phyloP scores from a whole-genome alignment of 352 stramenopile species.

The Phytophthora pseudosyringae region DNA sequence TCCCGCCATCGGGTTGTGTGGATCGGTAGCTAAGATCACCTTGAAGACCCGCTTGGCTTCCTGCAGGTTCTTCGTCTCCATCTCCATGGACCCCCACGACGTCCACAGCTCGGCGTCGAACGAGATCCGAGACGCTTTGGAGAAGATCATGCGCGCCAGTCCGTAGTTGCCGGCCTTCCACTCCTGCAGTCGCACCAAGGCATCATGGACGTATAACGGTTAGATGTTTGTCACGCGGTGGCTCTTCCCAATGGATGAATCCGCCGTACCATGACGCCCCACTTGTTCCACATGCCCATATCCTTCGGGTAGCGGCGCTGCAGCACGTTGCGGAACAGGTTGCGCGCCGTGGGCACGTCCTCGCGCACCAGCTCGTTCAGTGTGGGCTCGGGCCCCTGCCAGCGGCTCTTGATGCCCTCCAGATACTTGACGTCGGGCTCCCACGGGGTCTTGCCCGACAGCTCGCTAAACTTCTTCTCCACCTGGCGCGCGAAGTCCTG shows the following conservation, averaged over 20 bases:
- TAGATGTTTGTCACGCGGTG: background rate
- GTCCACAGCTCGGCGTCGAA: constrained; percentile 82
- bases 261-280: constrained; percentile 72
- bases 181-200: constrained; percentile 40
- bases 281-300: constrained; percentile 94
- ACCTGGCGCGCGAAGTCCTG: constrained; percentile 72
- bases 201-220: background rate
- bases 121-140: constrained; percentile 73
- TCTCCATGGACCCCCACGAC: constrained; percentile 88
- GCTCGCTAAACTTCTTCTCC: constrained; percentile 79
- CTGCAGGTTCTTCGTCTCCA: constrained; percentile 72
- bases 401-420: constrained; percentile 58
- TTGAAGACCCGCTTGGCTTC: constrained; percentile 85
- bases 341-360: constrained; percentile 70
- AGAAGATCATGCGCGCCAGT: constrained; percentile 88
- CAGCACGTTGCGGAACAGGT: constrained; percentile 83
- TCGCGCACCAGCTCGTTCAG: constrained; percentile 86
- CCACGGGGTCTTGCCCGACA: constrained; percentile 82
- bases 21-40: constrained; percentile 82
- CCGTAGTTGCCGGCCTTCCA: constrained; percentile 87
- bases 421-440: constrained; percentile 72
- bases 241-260: too few species aligned
- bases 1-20: constrained; percentile 68
- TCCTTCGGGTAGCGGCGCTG: constrained; percentile 81
- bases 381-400: constrained; percentile 64